Percentiles rank a stretch among this genome's conserved stretches.
phyloP scores from a whole-genome alignment of 2,329 filamentous ascomycete species.

The Pleoardoris graminearum region DNA sequence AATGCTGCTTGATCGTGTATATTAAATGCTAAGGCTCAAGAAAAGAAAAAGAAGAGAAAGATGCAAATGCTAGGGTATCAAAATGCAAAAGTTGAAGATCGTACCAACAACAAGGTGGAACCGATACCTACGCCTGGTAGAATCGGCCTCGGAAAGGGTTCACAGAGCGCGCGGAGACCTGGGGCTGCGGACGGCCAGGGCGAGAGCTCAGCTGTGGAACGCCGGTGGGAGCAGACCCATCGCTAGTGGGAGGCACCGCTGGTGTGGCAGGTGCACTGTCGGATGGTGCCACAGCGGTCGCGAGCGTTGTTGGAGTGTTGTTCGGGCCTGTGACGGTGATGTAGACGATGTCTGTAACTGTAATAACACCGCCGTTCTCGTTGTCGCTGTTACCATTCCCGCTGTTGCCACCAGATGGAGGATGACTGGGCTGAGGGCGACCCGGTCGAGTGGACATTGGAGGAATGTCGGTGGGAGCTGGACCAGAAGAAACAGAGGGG shows the following conservation, averaged over 20 bases:
- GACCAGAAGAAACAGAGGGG: not conserved
- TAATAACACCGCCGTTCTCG: constrained; percentile 4
- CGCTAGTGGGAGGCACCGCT: not conserved
- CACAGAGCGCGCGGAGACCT: constrained; percentile 1
- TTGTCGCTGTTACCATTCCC: not conserved
- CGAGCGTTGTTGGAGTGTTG: not conserved
- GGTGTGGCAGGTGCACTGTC: not conserved
- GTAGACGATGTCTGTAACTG: constrained; percentile 8
- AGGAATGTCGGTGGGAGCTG: not conserved
- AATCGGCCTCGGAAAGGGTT: not conserved
- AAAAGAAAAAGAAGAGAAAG: not conserved
- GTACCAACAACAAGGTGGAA: not conserved
- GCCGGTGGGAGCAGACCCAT: not conserved
- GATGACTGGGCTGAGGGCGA: constrained; percentile 2
- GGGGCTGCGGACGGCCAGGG: not conserved
- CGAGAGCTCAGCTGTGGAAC: not conserved
- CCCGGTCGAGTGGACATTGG: not conserved
- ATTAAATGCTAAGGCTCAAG: constrained; percentile 3
- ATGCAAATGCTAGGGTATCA: constrained; percentile 3
- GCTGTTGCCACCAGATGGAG: not conserved
- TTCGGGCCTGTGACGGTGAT: constrained; percentile 9
- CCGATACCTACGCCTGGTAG: not conserved
- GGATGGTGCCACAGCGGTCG: not conserved
- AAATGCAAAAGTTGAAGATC: not conserved
- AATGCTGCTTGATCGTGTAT: not conserved